Base-by-base conservation (phyloP, 805 yeast species). In the Peterozyma toletana region DNA sequence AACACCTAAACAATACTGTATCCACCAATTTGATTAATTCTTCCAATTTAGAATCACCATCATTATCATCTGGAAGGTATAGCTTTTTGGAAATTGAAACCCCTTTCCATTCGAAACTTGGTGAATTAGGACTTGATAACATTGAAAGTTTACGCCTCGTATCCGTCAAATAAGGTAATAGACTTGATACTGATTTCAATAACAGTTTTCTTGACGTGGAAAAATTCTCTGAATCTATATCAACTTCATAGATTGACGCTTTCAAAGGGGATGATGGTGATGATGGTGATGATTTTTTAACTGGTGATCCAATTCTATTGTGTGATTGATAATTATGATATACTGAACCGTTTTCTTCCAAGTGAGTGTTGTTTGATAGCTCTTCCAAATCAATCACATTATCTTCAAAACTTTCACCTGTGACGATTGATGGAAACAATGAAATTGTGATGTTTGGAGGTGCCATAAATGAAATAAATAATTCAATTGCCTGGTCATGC, bases 1-100 rank as follows among this genome's bases (percentile, higher is more conserved):
- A 91, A 47, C 93, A 77, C 41, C 77, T 68, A 53, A 91, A 87
- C 15, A 93, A 67, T 1, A 87, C 71, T 0, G 96, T 84, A 55
- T 91, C 99, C 2, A 93, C 75, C 1, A 73, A 47, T 5, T 54
- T 55, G 4, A 69, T 56, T 38, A 77, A 62, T 10, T 68, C 58
- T 0, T 75, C 73, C 17, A 64, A 53, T 17, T 58, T 56, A 4
- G 53, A 51, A 33, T 68, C 15, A n/a, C 10, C 13, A 13, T 38
- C 43, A n/a, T 54, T 44, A 6, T 49, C 43, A 10, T 50, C 50
- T n/a, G 57, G 41, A 13, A 52, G 14, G 45, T 75, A 64, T 35
- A 77, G 68, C 16, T 58, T 58, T 0, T 68, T 66, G 2, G 68
- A 62, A 3, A 77, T 62, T 11, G 65, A 59, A 11, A 69, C 59